Percentiles rank a stretch among this genome's conserved stretches.
Conservation (phyloP, 2,329 filamentous ascomycete genomes). For the Dryadomyces sulphureus region DNA sequence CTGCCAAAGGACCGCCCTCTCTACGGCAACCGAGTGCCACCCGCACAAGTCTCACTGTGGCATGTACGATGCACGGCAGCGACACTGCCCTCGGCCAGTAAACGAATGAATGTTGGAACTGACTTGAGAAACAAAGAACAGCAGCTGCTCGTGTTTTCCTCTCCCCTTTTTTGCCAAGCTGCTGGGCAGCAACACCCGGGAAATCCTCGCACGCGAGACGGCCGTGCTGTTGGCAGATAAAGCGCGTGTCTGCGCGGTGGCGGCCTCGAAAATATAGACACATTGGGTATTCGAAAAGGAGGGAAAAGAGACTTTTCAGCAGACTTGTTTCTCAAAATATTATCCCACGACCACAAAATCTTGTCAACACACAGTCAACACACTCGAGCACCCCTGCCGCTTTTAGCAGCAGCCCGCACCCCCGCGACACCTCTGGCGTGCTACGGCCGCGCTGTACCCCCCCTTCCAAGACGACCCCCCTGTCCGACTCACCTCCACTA, state of each 20-base stretch:
- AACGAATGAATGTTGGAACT: not conserved
- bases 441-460: not conserved
- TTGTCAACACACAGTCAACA: no score
- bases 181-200: no score
- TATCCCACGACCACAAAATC: no score
- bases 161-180: not conserved
- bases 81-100: not conserved
- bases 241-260: no score
- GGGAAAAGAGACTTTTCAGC: no score
- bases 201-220: no score
- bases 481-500: not conserved
- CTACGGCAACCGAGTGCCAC: not conserved
- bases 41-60: not conserved
- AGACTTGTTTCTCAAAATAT: no score
- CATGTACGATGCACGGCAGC: not conserved
- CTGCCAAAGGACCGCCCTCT: not conserved
- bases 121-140: not conserved
- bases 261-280: no score
- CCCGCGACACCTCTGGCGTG: not conserved
- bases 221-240: no score
- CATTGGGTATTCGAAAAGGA: no score
- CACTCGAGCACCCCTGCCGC: not conserved
- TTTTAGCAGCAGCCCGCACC: not conserved
- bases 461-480: not conserved
- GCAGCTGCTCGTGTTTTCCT: not conserved